These are phyloP conservation scores for Lasiodiplodia gonubiensis DNA, from an alignment of 2,329 filamentous ascomycete species.

Conservation along the genomic window DNA sequence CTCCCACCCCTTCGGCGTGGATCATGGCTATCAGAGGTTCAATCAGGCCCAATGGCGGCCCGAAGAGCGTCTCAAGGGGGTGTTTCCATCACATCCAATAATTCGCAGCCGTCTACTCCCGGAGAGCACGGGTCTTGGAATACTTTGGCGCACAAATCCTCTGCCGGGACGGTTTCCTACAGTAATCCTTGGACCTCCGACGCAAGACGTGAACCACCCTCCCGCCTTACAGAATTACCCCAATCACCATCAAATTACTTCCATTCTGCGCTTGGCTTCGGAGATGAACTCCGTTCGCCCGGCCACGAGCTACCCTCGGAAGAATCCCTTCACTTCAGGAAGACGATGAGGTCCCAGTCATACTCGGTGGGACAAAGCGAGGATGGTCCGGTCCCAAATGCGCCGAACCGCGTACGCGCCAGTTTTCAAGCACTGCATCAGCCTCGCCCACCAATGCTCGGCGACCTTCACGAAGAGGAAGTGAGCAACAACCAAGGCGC, in stretches of 20 bases:
- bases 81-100: slow-evolving; percentile 74
- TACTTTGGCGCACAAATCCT: slow-evolving; percentile 41
- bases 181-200: slow-evolving; percentile 40
- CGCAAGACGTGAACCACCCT: slow-evolving; percentile 29
- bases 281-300: slow-evolving; percentile 23
- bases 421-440: slow-evolving; percentile 72
- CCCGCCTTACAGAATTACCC: slow-evolving; percentile 38
- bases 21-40: slow-evolving; percentile 88
- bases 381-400: slow-evolving; percentile 34
- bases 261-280: slow-evolving; percentile 9
- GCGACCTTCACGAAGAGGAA: slow-evolving; percentile 57
- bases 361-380: slow-evolving; percentile 94
- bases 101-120: slow-evolving; percentile 81
- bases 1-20: slow-evolving; percentile 47
- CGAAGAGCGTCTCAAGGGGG: slow-evolving; percentile 75
- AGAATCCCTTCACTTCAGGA: slow-evolving; percentile 45
- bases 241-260: slow-evolving; percentile 32
- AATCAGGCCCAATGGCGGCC: slow-evolving; percentile 47
- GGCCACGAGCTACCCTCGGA: slow-evolving; percentile 18
- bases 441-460: slow-evolving; percentile 76
- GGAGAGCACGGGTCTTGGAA: slow-evolving; percentile 63
- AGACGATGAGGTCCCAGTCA: slow-evolving; percentile 93
- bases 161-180: slow-evolving; percentile 51
- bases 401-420: slow-evolving; percentile 37
- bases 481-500: slow-evolving; percentile 15